phyloP scores from a whole-genome alignment of 2,329 filamentous ascomycete species.

The Helotiales sp. region DNA sequence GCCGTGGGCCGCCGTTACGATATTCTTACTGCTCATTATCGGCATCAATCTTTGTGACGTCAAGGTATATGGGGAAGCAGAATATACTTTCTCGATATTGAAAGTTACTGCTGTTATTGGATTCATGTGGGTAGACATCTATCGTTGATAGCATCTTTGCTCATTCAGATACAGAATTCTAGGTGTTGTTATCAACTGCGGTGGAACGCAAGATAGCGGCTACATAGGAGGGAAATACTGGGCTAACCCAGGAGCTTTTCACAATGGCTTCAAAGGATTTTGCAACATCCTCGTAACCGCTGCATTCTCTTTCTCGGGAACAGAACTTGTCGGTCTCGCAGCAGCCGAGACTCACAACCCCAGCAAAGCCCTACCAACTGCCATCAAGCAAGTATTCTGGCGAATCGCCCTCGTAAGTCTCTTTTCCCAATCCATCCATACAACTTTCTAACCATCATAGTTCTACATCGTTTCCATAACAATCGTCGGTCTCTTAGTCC shows the following conservation, averaged over 20 bases:
- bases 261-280: slow-evolving; percentile 81
- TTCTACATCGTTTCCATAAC: slow-evolving; percentile 88
- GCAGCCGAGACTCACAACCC: slow-evolving; percentile 82
- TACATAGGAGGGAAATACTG: slow-evolving; percentile 86
- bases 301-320: slow-evolving; percentile 78
- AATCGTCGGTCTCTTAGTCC: slow-evolving; percentile 82
- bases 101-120: slow-evolving; percentile 88
- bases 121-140: slow-evolving; percentile 71
- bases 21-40: slow-evolving; percentile 80
- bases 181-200: slow-evolving; percentile 84
- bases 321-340: slow-evolving; percentile 76
- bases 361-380: slow-evolving; percentile 79
- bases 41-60: slow-evolving; percentile 87
- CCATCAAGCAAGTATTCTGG: slow-evolving; percentile 97
- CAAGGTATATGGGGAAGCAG: slow-evolving; percentile 86
- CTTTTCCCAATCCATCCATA: slow-evolving; percentile 59
- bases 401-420: slow-evolving; percentile 73
- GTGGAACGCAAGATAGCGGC: slow-evolving; percentile 72
- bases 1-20: slow-evolving; percentile 81
- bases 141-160: neutral
- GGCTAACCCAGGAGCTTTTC: slow-evolving; percentile 78
- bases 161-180: slow-evolving; percentile 64
- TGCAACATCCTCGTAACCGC: slow-evolving; percentile 78
- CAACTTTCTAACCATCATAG: slow-evolving; percentile 22
- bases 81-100: slow-evolving; percentile 85